Evolutionary conservation across 306 rosid genomes (phyloP), one percentile per base, ranked within the genome.

Genomic region (Vicia faba): DNA sequence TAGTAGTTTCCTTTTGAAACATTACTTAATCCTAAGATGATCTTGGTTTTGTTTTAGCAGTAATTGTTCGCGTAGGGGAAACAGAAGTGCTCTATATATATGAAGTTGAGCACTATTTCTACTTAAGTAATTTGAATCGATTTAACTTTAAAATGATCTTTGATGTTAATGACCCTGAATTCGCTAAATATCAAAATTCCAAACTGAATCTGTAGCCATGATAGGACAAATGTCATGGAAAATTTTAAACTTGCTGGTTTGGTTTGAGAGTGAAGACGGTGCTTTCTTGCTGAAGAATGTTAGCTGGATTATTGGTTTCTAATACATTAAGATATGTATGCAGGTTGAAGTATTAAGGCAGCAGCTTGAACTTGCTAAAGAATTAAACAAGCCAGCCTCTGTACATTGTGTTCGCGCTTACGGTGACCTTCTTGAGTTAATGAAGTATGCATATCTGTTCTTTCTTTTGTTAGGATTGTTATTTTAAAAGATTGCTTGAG

Each of bases 321-420:
- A 14, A 66, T 71, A 44, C 40, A n/a, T 51, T 36, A 51, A 43
- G 61, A 61, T 20, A 6, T 74, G 7, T 49, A 26, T 73, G 74
- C 76, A 91, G 96, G 72, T 91, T 83, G 84, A 86, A 41, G 96
- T 93, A 61, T 86, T 87, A 67, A 74, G 73, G 75, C 85, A 80
- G 67, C 98, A 93, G 74, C 96, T 92, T 77, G 84, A 84, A 77
- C 89, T 89, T 58, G 96, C 96, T 5, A 83, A 79, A 70, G 78
- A 76, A 55, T 84, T 93, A 61, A 75, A 89, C 72, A 86, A 76
- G 59, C 98, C 98, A 15, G 97, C 89, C 35, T 93, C 97, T 5
- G 66, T 93, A 23, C 97, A 92, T 60, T 92, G 96, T 64, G 96
- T 92, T 53, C 87, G 86, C 25, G 98, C 98, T 77, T 92, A 82